Evolutionary conservation across 179 eudicot genomes (phyloP).

Genomic region (Sideroxylon spinosum): DNA sequence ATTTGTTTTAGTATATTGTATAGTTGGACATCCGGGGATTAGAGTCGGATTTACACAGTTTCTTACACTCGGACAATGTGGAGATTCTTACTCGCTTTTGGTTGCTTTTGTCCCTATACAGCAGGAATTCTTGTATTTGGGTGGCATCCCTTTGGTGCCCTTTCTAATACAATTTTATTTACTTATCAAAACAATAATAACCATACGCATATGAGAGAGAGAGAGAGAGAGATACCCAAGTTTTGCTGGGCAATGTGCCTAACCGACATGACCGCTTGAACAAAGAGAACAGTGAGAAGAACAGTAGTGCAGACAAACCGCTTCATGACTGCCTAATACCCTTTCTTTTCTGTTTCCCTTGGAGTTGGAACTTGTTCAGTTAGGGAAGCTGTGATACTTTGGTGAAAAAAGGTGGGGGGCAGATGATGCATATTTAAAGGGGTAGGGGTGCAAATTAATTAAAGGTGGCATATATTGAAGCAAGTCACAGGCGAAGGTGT

Average conservation of each 20-base stretch:
- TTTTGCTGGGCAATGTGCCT: constrained; percentile 34
- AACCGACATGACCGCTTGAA: constrained; percentile 27
- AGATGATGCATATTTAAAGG: not conserved
- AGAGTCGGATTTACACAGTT: too few species aligned
- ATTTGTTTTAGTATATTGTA: too few species aligned
- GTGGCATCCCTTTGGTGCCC: too few species aligned
- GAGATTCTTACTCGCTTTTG: too few species aligned
- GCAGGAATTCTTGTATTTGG: too few species aligned
- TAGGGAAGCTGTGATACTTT: not conserved
- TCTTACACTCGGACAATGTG: too few species aligned
- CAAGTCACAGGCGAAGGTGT: constrained; percentile 53
- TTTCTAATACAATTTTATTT: too few species aligned
- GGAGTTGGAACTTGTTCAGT: not conserved
- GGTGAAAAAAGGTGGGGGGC: not conserved
- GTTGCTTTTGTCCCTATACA: too few species aligned
- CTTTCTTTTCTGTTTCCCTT: not conserved
- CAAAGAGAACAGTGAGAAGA: constrained; percentile 25
- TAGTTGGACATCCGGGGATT: too few species aligned
- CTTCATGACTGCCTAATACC: constrained; percentile 22
- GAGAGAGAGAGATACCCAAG: constrained; percentile 23
- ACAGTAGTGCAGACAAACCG: constrained; percentile 10
- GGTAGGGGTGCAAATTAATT: constrained; percentile 5
- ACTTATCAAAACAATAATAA: too few species aligned
- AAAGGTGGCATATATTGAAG: constrained; percentile 40
- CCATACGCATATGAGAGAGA: not conserved